These are phyloP conservation scores for Pseudogymnoascus sp. DNA, from an alignment of 2,329 filamentous ascomycete genomes.

Conservation along the genomic window DNA sequence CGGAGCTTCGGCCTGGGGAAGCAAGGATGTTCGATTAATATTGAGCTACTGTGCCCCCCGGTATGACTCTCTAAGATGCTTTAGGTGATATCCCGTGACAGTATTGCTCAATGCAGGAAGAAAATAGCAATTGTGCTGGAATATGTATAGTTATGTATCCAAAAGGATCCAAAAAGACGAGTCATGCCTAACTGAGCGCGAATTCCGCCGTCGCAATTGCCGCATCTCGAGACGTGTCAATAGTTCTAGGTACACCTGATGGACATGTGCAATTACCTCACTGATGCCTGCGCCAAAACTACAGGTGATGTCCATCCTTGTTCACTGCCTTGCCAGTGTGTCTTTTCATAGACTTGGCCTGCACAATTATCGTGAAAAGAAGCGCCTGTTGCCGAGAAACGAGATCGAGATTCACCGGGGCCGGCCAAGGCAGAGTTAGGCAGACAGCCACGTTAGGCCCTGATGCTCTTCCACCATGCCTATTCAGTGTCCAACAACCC, in stretches of 20 bases:
- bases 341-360: not conserved
- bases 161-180: not conserved
- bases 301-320: not conserved
- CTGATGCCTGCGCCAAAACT: slow-evolving; percentile 1
- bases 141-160: slow-evolving; percentile 1
- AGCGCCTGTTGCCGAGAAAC: not conserved
- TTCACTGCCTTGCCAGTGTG: not conserved
- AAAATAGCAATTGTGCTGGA: not conserved
- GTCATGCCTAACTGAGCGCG: not conserved
- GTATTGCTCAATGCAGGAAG: not conserved
- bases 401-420: not conserved
- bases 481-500: slow-evolving; percentile 7
- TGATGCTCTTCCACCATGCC: not conserved
- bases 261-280: not conserved
- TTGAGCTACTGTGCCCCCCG: not conserved
- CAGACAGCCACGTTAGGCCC: slow-evolving; percentile 1
- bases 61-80: not conserved
- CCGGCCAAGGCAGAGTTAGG: slow-evolving; percentile 5
- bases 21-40: not conserved
- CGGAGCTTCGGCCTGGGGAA: slow-evolving; percentile 1
- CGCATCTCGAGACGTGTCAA: not conserved
- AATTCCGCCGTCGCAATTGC: not conserved
- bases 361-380: not conserved
- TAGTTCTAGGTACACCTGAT: not conserved
- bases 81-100: not conserved